A percentile compares a stretch with the other conserved stretches of the same genome.
Evolutionary conservation across 345 rosid species (phyloP).

Genomic region (Pistacia vera): DNA sequence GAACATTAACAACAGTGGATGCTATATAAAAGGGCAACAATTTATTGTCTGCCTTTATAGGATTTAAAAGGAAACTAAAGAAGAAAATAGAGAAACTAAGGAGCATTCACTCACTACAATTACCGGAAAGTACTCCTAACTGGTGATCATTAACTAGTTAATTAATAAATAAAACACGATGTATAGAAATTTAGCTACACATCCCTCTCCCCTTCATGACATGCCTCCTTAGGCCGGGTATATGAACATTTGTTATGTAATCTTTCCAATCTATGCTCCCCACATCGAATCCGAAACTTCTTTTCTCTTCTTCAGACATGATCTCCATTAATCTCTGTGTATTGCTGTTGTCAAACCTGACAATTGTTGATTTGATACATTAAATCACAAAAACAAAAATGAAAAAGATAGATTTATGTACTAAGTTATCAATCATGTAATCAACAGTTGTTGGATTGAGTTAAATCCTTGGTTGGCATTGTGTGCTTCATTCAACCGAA

Average conservation of each 20-base stretch:
- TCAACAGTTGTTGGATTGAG: too few species aligned
- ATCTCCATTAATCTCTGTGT: constrained; percentile 66
- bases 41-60: background rate
- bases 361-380: background rate
- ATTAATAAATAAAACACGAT: background rate
- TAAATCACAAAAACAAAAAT: background rate
- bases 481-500: too few species aligned
- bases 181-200: background rate
- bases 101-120: background rate
- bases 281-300: constrained; percentile 69
- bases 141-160: background rate
- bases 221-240: constrained; percentile 76
- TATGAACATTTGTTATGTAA: constrained; percentile 61
- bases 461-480: too few species aligned
- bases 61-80: background rate
- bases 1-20: too few species aligned
- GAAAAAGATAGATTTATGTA: too few species aligned
- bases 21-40: background rate
- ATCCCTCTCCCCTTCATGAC: constrained; percentile 53
- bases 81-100: too few species aligned
- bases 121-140: background rate
- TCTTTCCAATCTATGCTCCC: constrained; percentile 74
- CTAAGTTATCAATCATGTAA: too few species aligned
- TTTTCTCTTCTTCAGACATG: constrained; percentile 81
- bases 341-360: constrained; percentile 88